Evolutionary conservation across 2,329 filamentous ascomycete species (phyloP), one percentile per base, ranked within the genome.

Genomic region (Xenosphaeropsis pyriputrescens): DNA sequence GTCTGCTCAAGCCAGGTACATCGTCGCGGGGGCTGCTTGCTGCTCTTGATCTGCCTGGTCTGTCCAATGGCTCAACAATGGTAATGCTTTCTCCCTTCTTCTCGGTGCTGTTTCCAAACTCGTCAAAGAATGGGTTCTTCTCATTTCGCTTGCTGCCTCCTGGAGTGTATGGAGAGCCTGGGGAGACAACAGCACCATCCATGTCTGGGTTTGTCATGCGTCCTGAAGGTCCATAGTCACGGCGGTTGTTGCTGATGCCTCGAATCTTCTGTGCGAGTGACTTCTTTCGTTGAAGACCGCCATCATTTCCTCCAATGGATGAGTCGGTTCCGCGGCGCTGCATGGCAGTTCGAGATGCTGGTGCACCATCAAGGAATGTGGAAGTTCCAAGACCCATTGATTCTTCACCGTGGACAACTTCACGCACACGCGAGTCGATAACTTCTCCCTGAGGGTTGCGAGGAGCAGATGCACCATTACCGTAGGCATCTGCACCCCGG

Each of bases 301-400:
- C 67, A 17, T 54, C 61, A 19, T 61, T 59, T 39, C 62, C 54
- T 18, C 54, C 47, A 34, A 79, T 72, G 14, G 68, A 70, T 43
- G 83, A 60, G 49, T 78, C 85, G 22, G 72, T 79, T 50, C 89
- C 74, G 36, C 75, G 75, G 43, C 80, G 76, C 55, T 84, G 74
- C 38, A 94, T 84, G 14, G 81, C 84, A 6, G 77, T 72, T 48
- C 77, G 76, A 18, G 88, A 82, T 18, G 88, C 91, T 12, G 91
- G 89, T 1, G 91, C 82, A 29, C 91, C 91, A 51, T 98, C 91
- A 16, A 98, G 62, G 66, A 96, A 96, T 2, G 91, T 98, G 26
- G 86, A 93, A 2, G 88, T 94, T 38, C 91, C 91, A 6, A 98
- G 63, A 8, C 91, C 91, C 43, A 84, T 64, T 3, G 75, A 79